Evolutionary conservation across 2,329 filamentous ascomycete genomes (phyloP), one percentile per base, ranked within the genome.

Genomic region (Aspergillus sp.): DNA sequence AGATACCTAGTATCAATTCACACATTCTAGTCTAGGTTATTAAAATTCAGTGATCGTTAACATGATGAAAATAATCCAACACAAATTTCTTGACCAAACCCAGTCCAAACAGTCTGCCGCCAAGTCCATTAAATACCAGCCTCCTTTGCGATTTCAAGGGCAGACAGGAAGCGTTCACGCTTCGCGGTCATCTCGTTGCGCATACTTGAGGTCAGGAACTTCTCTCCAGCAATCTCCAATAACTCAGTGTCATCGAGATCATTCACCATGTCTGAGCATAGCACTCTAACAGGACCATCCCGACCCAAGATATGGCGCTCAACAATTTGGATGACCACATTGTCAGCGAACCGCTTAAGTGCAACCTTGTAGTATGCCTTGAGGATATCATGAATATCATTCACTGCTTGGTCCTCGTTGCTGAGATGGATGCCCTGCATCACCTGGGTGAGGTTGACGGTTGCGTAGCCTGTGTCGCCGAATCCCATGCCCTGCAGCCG

Each of bases 281-380:
- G 78, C 0, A 83, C 69, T 4, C 71, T 74, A 1, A 88, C 71
- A 0, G 85, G 85, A 3, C 82, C 81, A 0, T 75, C 62, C 0
- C 75, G 62, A 0, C 81, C 79, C 0, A 88, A 70, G 0, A 89
- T 74, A 50, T 78, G 77, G 61, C 85, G 71, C 42, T 83, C 80
- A 2, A 83, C 73, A 0, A 80, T 83, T 59, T 89, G 86, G 54
- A 81, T 78, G 61, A 79, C 83, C 2, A 90, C 69, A 2, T 77
- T 80, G 64, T 90, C 87, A 3, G 86, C 78, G 57, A 89, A 88
- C 0, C 85, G 81, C 65, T 83, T 82, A n/a, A 78, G 76, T 0
- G 85, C 78, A 2, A 88, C 80, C 32, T 83, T 79, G 73, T 90
- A 89, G 69, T 87, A 90, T 2, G 81, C 77, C 26, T 78, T 69